Evolutionary conservation across 2,329 filamentous ascomycete genomes (phyloP).

Genomic region (Xylaria polymorpha): DNA sequence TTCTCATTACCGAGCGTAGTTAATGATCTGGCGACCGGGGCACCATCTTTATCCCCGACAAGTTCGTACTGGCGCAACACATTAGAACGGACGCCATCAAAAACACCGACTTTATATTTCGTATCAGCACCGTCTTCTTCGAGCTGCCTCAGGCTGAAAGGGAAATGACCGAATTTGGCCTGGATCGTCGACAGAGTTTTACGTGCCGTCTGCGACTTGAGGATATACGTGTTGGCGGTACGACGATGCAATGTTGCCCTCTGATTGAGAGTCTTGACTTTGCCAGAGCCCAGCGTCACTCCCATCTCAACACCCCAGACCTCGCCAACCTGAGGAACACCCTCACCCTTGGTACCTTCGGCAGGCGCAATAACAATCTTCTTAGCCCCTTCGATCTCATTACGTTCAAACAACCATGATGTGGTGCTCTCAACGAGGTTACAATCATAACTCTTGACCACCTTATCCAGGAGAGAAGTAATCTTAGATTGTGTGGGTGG

Average conservation of each 20-base stretch:
- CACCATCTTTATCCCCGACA: slow-evolving; percentile 89
- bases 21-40: slow-evolving; percentile 86
- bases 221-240: slow-evolving; percentile 88
- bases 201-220: slow-evolving; percentile 94
- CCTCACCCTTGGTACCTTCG: slow-evolving; percentile 91
- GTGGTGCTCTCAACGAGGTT: slow-evolving; percentile 98
- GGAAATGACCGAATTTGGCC: slow-evolving; percentile 97
- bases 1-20: slow-evolving; percentile 81
- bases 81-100: slow-evolving; percentile 93
- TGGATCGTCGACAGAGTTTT: slow-evolving; percentile 93
- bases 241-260: slow-evolving; percentile 92
- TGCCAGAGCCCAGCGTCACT: slow-evolving; percentile 88
- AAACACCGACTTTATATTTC: slow-evolving; percentile 82
- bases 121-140: slow-evolving; percentile 91
- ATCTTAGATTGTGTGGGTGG: slow-evolving; percentile 88
- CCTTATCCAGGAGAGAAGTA: slow-evolving; percentile 87
- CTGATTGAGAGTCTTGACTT: slow-evolving; percentile 92
- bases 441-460: slow-evolving; percentile 90
- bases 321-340: slow-evolving; percentile 86
- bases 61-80: slow-evolving; percentile 97
- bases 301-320: slow-evolving; percentile 99
- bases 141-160: slow-evolving; percentile 96
- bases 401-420: slow-evolving; percentile 94
- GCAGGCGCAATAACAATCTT: slow-evolving; percentile 93
- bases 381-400: slow-evolving; percentile 97